Base-by-base conservation (phyloP, 257 asterid species). In the Primulina eburnea region DNA sequence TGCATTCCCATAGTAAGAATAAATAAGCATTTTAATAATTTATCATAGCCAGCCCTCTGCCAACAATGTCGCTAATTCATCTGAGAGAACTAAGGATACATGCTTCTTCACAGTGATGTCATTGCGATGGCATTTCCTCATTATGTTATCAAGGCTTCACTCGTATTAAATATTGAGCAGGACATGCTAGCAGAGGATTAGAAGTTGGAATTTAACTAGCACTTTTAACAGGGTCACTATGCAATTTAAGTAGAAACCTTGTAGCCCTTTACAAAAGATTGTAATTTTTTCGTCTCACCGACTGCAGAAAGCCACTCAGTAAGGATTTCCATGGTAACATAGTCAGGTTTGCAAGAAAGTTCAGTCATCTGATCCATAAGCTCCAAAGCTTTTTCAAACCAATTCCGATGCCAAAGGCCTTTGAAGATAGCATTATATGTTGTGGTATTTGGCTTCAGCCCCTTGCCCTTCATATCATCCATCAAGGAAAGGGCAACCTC, bases 361-460 rank as follows among this genome's bases (percentile, higher is more conserved):
- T 86, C 85, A 8, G 77, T 83, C 99, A 93, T 93, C 74, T 81
- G 83, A 68, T 90, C 85, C 99, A 93, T 93, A n/a, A 80, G 78
- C 38, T 80, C 74, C 57, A 86, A 71, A 1, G 96, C 94, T 70
- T 78, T 89, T 32, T 87, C 95, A 21, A 78, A 43, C 95, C 78
- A 83, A 67, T 86, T 84, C 79, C 84, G 83, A 75, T 79, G 81
- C 71, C 69, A 77, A 50, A 93, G 87, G 61, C 94, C 99, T 76
- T 80, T 89, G 38, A 90, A 81, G 78, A 93, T 64, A 64, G 96
- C 90, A 75, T 89, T 93, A 40, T 81, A 93, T 5, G 99, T 90
- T 10, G 75, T 82, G 71, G 79, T 85, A 73, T 87, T 80, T 4
- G 96, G 87, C 70, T 73, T 83, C 77, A 93, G 85, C 50, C 78